Base-by-base conservation (phyloP, 768 basidiomycete species). In the Suillus americanus region DNA sequence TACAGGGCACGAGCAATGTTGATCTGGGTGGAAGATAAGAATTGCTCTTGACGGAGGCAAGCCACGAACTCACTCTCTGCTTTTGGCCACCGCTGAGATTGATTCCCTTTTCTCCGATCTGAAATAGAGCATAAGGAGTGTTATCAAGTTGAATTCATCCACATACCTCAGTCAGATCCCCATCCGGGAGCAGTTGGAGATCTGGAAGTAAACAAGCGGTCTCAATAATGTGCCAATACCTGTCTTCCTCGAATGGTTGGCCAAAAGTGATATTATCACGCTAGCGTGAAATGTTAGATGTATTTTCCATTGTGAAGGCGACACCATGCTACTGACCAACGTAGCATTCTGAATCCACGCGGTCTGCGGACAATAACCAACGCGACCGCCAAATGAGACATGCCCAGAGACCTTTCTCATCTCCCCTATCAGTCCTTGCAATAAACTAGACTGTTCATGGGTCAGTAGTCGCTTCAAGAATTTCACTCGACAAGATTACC, bases 321-420 rank as follows among this genome's bases (percentile, higher is more conserved):
- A 23, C 5, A 41, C 14, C 18, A n/a, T 54, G 38, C 28, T 25
- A 62, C 35, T 35, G 35, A 87, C 87, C 71, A 89, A 69, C 5
- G 85, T 80, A 0, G 85, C 84, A 70, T 90, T 90, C 73, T 90
- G 88, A 56, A 92, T 91, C 90, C 90, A 92, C 0, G 89, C 88
- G 0, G 83, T 85, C 74, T 92, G 90, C 18, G 89, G 82, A 70
- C 88, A 89, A 71, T 91, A 92, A 6, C 84, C 88, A 12, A 91
- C 80, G 16, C 78, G 75, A 0, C 90, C 89, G 8, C 90, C 86
- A 67, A 91, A 87, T 0, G 79, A 75, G 43, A 88, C 82, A 14
- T 75, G 71, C 0, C 90, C 90, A 10, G 75, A 72, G 3, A 80
- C 66, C 63, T 78, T 79, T 20, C 82, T 79, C 89, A 91, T 91